A percentile compares a stretch with the other conserved stretches of the same genome.
phyloP scores from a whole-genome alignment of 75 land plant genomes.

The Picea sitchensis region DNA sequence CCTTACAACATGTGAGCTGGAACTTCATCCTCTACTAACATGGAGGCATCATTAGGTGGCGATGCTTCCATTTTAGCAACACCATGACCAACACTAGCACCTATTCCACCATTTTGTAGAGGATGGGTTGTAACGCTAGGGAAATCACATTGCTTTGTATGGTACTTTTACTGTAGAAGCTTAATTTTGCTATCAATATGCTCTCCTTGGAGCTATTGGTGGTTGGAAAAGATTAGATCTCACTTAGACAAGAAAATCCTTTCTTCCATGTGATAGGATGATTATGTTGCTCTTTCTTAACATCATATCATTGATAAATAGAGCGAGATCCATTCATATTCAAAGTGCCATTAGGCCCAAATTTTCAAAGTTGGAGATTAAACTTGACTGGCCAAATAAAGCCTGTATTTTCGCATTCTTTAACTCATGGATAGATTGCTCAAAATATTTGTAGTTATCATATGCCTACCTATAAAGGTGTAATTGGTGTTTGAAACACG shows the following conservation, averaged over 20 bases:
- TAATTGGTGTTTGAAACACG: conserved; percentile 11
- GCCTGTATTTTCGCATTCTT: conserved; percentile 16
- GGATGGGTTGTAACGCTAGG: conserved; percentile 66
- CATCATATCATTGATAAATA: not conserved
- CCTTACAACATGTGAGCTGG: conserved; percentile 24
- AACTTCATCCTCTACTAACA: conserved; percentile 19
- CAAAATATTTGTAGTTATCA: not conserved
- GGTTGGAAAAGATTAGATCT: not conserved
- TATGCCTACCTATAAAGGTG: conserved; percentile 28
- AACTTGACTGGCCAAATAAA: conserved; percentile 9
- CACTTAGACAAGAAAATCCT: not conserved
- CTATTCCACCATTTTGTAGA: conserved; percentile 64
- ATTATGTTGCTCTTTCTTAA: conserved; percentile 27
- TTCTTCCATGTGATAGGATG: conserved; percentile 9
- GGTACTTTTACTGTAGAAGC: conserved; percentile 33
- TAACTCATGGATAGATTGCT: conserved; percentile 7
- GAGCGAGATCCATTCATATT: not conserved
- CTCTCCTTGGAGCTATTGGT: not conserved
- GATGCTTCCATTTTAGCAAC: conserved; percentile 32
- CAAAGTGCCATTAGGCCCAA: not conserved
- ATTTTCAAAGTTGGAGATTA: conserved; percentile 4
- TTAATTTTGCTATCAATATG: conserved; percentile 23
- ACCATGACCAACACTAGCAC: conserved; percentile 43
- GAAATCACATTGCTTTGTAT: conserved; percentile 67
- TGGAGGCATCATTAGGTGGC: conserved; percentile 25